phyloP scores from a whole-genome alignment of 192 early-diverging fungal genomes.

The Coemansia sp. region DNA sequence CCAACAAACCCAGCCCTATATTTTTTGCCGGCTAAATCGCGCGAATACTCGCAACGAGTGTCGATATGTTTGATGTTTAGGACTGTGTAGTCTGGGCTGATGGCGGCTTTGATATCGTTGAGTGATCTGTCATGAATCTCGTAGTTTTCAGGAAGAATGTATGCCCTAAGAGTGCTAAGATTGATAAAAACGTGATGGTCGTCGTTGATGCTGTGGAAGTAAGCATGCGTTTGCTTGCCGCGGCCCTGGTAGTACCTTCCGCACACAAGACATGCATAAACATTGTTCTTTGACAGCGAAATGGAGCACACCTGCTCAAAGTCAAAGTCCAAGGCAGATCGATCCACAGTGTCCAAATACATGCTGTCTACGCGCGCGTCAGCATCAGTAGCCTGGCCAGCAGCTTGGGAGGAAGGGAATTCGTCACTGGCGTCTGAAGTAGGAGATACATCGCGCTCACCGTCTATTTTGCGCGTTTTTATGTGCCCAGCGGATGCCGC shows the following conservation, averaged over 20 bases:
- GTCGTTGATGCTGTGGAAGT: constrained; percentile 93
- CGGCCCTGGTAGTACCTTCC: constrained; percentile 96
- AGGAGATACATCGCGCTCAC: neutral
- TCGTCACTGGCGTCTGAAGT: neutral
- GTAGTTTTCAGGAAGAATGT: constrained; percentile 92
- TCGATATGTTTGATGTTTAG: constrained; percentile 72
- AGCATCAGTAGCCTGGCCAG: neutral
- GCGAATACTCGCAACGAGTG: constrained; percentile 51
- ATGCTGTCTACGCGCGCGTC: constrained; percentile 46
- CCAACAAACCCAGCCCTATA: constrained; percentile 93
- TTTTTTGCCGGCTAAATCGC: constrained; percentile 81
- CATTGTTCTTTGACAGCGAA: constrained; percentile 88
- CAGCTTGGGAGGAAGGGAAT: neutral
- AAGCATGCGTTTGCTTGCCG: constrained; percentile 87
- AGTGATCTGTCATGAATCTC: constrained; percentile 84
- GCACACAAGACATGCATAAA: constrained; percentile 95
- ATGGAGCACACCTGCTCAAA: constrained; percentile 98
- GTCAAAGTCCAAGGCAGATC: constrained; percentile 92
- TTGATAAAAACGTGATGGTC: constrained; percentile 97
- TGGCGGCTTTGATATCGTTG: constrained; percentile 88
- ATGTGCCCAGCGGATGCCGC: neutral
- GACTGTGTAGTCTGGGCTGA: constrained; percentile 77
- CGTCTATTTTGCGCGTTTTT: neutral
- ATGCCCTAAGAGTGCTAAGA: constrained; percentile 78
- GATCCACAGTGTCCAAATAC: constrained; percentile 83